phyloP scores from a whole-genome alignment of 179 eudicot species.

The Camellia oleifera region DNA sequence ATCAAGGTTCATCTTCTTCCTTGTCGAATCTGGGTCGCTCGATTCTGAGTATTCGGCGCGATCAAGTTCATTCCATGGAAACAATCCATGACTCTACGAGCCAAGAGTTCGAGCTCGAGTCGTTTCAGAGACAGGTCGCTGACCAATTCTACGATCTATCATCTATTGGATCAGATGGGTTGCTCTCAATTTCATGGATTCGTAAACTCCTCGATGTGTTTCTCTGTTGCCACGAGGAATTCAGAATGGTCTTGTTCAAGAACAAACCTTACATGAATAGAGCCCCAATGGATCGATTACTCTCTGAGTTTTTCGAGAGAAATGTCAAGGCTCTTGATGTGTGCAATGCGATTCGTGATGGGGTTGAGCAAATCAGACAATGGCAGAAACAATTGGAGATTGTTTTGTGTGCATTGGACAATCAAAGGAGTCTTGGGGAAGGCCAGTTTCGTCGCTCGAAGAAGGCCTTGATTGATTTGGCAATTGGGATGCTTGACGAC shows the following conservation, averaged over 20 bases:
- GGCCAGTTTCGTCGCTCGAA: constrained; percentile 74
- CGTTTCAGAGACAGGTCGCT: constrained; percentile 62
- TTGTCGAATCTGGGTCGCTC: constrained; percentile 50
- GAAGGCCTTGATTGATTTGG: constrained; percentile 66
- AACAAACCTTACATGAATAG: constrained; percentile 33
- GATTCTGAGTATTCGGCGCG: constrained; percentile 47
- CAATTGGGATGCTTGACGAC: constrained; percentile 69
- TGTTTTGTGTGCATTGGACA: constrained; percentile 52
- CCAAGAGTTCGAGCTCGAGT: constrained; percentile 48
- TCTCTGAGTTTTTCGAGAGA: constrained; percentile 64
- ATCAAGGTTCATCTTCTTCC: constrained; percentile 42
- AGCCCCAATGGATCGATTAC: constrained; percentile 59
- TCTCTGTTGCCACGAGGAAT: constrained; percentile 71
- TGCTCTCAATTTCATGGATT: constrained; percentile 70
- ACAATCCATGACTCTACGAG: constrained; percentile 32
- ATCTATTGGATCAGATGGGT: constrained; percentile 25
- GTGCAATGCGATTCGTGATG: constrained; percentile 79
- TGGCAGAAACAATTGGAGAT: constrained; percentile 80
- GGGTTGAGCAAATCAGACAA: constrained; percentile 73
- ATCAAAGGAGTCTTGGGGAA: constrained; percentile 51
- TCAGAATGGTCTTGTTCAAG: constrained; percentile 48
- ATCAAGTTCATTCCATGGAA: constrained; percentile 61
- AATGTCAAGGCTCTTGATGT: constrained; percentile 80
- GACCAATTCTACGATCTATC: constrained; percentile 47
- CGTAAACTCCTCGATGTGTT: constrained; percentile 62